Percentiles rank a stretch among this genome's conserved stretches.
Conservation (phyloP, 2,329 filamentous ascomycete species). For the Paecilomyces sp. region DNA sequence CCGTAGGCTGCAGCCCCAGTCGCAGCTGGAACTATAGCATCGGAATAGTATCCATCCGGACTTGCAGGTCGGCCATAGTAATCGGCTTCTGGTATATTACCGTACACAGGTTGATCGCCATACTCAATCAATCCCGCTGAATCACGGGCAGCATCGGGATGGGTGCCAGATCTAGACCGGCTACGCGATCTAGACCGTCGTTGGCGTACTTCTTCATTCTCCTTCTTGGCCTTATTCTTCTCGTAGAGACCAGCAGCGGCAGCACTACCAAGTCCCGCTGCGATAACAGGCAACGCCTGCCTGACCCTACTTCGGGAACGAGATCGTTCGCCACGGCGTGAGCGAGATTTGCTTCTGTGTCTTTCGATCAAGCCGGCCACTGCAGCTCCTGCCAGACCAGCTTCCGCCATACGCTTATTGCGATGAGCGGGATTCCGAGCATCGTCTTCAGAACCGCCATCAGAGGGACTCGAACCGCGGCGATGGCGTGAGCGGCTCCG, state of each 20-base stretch:
- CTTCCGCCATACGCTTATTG: conserved; percentile 54
- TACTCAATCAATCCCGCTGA: conserved; percentile 55
- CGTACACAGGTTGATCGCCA: conserved; percentile 55
- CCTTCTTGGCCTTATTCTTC: conserved; percentile 54
- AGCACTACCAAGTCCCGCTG: conserved; percentile 54
- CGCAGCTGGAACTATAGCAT: conserved; percentile 36
- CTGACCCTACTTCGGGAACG: conserved; percentile 50
- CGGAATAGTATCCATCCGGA: conserved; percentile 31
- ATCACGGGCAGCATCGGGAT: conserved; percentile 33
- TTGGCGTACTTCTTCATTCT: conserved; percentile 37
- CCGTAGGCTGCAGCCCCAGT: conserved; percentile 19
- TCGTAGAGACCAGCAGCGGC: conserved; percentile 57
- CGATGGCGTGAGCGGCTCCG: conserved; percentile 41
- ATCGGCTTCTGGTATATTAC: conserved; percentile 42
- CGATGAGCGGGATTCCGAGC: conserved; percentile 41
- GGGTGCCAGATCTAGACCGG: conserved; percentile 31
- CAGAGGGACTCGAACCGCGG: conserved; percentile 24
- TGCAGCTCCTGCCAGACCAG: conserved; percentile 55
- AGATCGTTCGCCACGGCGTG: conserved; percentile 40
- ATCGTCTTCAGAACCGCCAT: conserved; percentile 21
- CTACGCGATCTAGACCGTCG: conserved; percentile 42
- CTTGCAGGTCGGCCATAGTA: conserved; percentile 38
- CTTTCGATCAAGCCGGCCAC: conserved; percentile 55
- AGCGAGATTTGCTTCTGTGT: conserved; percentile 51
- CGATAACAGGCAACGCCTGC: conserved; percentile 53